These are phyloP conservation scores for Chrysoporthe cubensis DNA, from an alignment of 2,329 filamentous ascomycete genomes.

Conservation along the genomic window DNA sequence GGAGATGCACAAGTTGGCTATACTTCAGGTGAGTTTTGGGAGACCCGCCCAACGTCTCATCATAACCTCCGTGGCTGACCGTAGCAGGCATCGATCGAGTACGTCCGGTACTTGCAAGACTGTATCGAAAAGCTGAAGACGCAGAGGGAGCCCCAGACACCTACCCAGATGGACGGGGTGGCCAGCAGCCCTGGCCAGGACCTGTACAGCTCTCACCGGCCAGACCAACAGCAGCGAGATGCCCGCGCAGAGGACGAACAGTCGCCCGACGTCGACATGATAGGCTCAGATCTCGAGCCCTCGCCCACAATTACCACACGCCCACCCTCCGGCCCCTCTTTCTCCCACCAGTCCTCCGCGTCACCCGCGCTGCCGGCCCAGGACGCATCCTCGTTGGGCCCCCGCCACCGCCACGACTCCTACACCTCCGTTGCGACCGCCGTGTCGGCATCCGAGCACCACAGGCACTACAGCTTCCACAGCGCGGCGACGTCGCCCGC, in stretches of 20 bases:
- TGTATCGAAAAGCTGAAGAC: constrained; percentile 82
- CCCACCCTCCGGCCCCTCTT: constrained; percentile 32
- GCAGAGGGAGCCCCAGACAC: constrained; percentile 44
- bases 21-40: constrained; percentile 74
- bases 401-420: constrained; percentile 51
- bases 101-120: constrained; percentile 89
- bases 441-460: constrained; percentile 28
- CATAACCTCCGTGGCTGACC: constrained; percentile 17
- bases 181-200: constrained; percentile 36
- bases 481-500: constrained; percentile 49
- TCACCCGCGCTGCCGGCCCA: constrained; percentile 36
- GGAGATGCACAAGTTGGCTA: constrained; percentile 97
- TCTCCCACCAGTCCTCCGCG: constrained; percentile 52
- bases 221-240: constrained; percentile 35
- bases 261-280: constrained; percentile 64
- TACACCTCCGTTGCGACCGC: constrained; percentile 56
- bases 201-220: constrained; percentile 34
- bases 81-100: constrained; percentile 87
- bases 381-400: neutral
- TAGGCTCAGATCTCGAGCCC: constrained; percentile 49
- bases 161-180: constrained; percentile 36
- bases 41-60: neutral
- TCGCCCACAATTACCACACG: constrained; percentile 51
- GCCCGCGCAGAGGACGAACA: constrained; percentile 39
- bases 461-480: constrained; percentile 49